Conservation (phyloP, 2,329 filamentous ascomycete species). For the Stagonosporopsis vannaccii region DNA sequence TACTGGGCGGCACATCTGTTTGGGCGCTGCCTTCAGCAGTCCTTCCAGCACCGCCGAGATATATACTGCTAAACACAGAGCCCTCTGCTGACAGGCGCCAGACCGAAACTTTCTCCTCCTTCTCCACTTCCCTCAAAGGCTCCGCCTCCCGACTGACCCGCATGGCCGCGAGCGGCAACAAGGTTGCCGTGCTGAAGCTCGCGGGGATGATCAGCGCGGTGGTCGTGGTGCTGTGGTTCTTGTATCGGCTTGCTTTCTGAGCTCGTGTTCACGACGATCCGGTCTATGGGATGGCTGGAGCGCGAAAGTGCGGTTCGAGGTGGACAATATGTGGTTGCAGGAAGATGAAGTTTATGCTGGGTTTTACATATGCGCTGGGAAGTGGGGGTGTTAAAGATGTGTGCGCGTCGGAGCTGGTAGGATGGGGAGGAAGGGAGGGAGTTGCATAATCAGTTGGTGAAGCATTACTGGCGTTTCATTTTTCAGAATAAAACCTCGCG, state of each 20-base stretch:
- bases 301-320: no score
- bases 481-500: no score
- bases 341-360: no score
- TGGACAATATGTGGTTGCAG: no score
- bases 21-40: background rate
- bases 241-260: conserved; percentile 11
- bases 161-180: conserved; percentile 92
- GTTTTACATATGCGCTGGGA: no score
- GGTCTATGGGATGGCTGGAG: no score
- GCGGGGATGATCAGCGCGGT: conserved; percentile 79
- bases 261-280: background rate
- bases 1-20: no score
- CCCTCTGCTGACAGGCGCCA: conserved; percentile 44
- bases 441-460: no score
- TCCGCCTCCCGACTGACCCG: conserved; percentile 82
- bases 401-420: no score
- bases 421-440: no score
- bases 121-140: conserved; percentile 82
- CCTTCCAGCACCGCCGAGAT: background rate
- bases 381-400: no score
- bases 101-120: conserved; percentile 90
- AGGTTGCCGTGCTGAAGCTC: conserved; percentile 88
- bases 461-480: no score
- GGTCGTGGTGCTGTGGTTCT: conserved; percentile 67
- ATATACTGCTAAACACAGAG: background rate